Conservation (phyloP, 768 basidiomycete genomes). For the Auricularia cornea region DNA sequence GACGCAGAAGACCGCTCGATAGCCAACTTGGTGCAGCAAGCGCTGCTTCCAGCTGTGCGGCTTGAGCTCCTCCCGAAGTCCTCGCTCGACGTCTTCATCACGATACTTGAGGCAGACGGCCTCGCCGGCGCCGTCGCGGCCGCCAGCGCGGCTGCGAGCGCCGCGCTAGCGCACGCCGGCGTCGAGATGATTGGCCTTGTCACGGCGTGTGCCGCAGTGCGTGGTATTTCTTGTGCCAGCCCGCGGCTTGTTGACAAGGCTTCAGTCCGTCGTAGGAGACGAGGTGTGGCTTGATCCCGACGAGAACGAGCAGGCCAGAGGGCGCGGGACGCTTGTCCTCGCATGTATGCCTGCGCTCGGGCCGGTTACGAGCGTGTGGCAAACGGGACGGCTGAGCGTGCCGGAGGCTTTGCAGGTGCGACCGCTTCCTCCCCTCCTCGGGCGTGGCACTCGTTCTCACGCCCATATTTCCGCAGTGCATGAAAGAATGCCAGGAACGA, state of each 20-base stretch:
- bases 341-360: slow-evolving; percentile 85
- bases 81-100: slow-evolving; percentile 84
- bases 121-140: slow-evolving; percentile 83
- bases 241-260: slow-evolving; percentile 5
- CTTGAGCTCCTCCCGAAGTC: slow-evolving; percentile 92
- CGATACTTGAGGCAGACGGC: slow-evolving; percentile 86
- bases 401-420: slow-evolving; percentile 51
- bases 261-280: slow-evolving; percentile 46
- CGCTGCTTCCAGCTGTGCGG: slow-evolving; percentile 73
- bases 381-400: slow-evolving; percentile 58
- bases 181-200: slow-evolving; percentile 88
- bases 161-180: slow-evolving; percentile 88
- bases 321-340: slow-evolving; percentile 63
- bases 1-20: slow-evolving; percentile 91
- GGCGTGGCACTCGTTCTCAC: neutral
- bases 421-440: slow-evolving; percentile 4
- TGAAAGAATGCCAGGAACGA: slow-evolving; percentile 58
- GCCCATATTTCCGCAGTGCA: slow-evolving; percentile 40
- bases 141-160: slow-evolving; percentile 78
- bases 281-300: slow-evolving; percentile 78
- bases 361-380: slow-evolving; percentile 78
- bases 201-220: slow-evolving; percentile 70
- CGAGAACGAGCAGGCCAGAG: slow-evolving; percentile 48
- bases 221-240: slow-evolving; percentile 15
- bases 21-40: slow-evolving; percentile 76